Evolutionary conservation across 2,329 filamentous ascomycete species (phyloP).

Genomic region (Diatrype stigma): DNA sequence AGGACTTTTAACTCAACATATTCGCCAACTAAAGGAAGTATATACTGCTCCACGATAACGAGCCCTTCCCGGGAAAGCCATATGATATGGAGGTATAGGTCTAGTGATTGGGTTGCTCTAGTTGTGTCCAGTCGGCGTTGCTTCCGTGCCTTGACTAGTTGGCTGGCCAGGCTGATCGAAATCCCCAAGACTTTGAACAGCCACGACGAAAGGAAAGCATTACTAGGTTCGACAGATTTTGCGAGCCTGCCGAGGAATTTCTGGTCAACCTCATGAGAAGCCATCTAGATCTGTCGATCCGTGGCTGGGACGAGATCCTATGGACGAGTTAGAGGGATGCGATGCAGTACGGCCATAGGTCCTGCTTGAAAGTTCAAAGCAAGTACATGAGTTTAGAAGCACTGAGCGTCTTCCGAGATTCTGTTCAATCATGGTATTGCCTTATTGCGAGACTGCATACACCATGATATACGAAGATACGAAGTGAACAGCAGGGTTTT

Average conservation of each 20-base stretch:
- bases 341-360: background rate
- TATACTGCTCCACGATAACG: conserved; percentile 79
- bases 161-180: conserved; percentile 80
- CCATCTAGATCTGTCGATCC: conserved; percentile 54
- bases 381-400: background rate
- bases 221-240: conserved; percentile 70
- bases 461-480: no score
- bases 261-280: conserved; percentile 94
- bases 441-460: background rate
- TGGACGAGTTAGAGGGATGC: conserved; percentile 4
- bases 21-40: conserved; percentile 77
- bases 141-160: conserved; percentile 78
- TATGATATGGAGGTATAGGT: conserved; percentile 83
- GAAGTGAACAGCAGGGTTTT: no score
- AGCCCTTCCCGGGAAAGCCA: conserved; percentile 93
- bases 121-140: conserved; percentile 76
- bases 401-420: background rate
- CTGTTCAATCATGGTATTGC: background rate
- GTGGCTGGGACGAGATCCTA: conserved; percentile 2
- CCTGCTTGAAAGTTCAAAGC: background rate
- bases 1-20: conserved; percentile 84
- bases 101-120: conserved; percentile 72
- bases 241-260: conserved; percentile 92
- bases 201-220: conserved; percentile 73
- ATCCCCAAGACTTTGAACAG: conserved; percentile 90